phyloP scores from a whole-genome alignment of 805 yeast species.

The Dipodascus geniculatus region DNA sequence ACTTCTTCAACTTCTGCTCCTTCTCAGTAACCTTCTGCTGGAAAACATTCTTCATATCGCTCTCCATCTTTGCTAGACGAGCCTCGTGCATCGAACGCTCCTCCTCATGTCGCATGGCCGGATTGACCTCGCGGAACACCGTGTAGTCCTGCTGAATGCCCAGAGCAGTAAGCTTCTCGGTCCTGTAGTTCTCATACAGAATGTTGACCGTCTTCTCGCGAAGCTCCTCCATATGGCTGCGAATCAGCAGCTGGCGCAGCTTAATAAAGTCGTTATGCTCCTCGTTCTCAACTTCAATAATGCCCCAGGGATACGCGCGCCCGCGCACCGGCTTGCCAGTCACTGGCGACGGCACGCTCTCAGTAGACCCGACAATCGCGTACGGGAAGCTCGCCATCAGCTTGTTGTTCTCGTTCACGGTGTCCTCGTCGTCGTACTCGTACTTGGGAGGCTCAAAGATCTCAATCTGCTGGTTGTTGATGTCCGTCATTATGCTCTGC shows the following conservation, averaged over 20 bases:
- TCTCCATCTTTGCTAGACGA: conserved; percentile 84
- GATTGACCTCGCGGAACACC: conserved; percentile 91
- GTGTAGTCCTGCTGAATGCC: conserved; percentile 88
- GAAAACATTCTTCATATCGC: conserved; percentile 93
- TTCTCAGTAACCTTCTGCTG: conserved; percentile 93
- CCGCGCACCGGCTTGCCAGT: conserved; percentile 83
- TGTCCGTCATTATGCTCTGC: conserved; percentile 63
- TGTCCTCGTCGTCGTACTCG: conserved; percentile 79
- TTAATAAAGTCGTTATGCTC: conserved; percentile 84
- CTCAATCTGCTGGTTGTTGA: conserved; percentile 59
- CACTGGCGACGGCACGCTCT: conserved; percentile 40
- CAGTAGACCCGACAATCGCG: conserved; percentile 88
- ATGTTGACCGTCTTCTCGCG: conserved; percentile 69
- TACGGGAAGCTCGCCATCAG: conserved; percentile 70
- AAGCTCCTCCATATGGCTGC: conserved; percentile 88
- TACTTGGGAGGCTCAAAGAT: conserved; percentile 67
- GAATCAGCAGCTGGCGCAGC: conserved; percentile 76
- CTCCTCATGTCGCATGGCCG: conserved; percentile 83
- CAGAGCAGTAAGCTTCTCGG: conserved; percentile 62
- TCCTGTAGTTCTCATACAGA: conserved; percentile 82
- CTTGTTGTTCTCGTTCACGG: conserved; percentile 49
- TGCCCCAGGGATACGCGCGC: conserved; percentile 94
- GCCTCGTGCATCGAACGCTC: conserved; percentile 90
- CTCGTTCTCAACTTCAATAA: conserved; percentile 89
- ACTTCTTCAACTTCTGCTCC: conserved; percentile 92